Base-by-base conservation (phyloP, 441 rosid species). In the Croton setiger region DNA sequence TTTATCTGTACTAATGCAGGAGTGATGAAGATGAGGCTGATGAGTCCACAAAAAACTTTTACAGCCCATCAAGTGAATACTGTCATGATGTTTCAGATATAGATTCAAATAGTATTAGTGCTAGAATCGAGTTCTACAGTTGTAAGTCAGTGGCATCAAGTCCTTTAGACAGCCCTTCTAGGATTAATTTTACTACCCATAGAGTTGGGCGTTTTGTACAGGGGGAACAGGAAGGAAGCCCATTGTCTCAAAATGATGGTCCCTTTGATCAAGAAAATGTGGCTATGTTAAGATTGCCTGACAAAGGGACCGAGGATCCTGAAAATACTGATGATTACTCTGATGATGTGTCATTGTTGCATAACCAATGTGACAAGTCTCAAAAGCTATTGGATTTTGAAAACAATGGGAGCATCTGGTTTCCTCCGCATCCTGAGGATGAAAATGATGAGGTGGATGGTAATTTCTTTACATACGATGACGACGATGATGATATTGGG, bases 141-240 rank as follows among this genome's bases (percentile, higher is more conserved):
- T 88, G 78, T 72, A 88, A 85, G 74, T 86, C 96, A 48, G 84
- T 80, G 72, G 92, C 88, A 73, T 86, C 93, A 72, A 92, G 95
- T 82, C 96, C 96, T 72, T 87, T 84, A 45, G 89, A 82, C 77
- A 93, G 99, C 86, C 96, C 97, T 79, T 86, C 86, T 79, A 84
- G 99, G 92, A 83, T 81, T 80, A 81, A 79, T 89, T 86, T 88
- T 87, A 81, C 85, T 82, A 87, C 90, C 81, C 66, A 64, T 84
- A 91, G 87, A 80, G 76, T 66, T 81, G 89, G 89, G 79, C 81
- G 76, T 69, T 63, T 75, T 89, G 96, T 86, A 84, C 96, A 81
- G 92, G 74, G 66, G 57, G 88, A 80, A 67, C 87, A 82, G 81
- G 88, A 78, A 69, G 85, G 80, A 33, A 89, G 86, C 78, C 88